These are phyloP conservation scores for Leccinum boreale DNA, from an alignment of 768 basidiomycete genomes.

Conservation along the genomic window DNA sequence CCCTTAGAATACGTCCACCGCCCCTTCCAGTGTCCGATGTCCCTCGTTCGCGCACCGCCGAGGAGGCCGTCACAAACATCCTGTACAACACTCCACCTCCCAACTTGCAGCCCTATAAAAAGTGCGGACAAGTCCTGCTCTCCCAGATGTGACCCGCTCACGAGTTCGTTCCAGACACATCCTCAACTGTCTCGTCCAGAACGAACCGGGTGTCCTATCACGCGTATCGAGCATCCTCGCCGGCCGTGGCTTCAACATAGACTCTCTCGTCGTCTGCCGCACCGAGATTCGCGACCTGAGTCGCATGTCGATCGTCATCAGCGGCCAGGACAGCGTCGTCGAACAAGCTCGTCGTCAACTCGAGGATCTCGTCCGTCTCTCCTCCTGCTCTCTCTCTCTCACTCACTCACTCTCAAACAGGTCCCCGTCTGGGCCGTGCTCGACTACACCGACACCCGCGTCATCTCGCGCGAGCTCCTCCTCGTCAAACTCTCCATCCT, in stretches of 20 bases:
- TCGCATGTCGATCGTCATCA: conserved; percentile 97
- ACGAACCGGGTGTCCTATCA: conserved; percentile 98
- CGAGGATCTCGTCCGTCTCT: conserved; percentile 81
- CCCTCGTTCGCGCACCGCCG: conserved; percentile 81
- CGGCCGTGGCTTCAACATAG: conserved; percentile 97
- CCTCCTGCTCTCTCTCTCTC: neutral
- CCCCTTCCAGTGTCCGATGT: conserved; percentile 83
- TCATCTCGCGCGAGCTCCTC: conserved; percentile 90
- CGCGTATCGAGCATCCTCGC: conserved; percentile 97
- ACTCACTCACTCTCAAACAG: conserved; percentile 36
- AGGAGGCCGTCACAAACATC: conserved; percentile 97
- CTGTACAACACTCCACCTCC: conserved; percentile 95
- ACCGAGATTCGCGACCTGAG: conserved; percentile 96
- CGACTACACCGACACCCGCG: conserved; percentile 91
- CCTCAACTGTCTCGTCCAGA: conserved; percentile 97
- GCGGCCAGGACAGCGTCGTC: conserved; percentile 95
- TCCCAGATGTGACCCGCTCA: neutral
- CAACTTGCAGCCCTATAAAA: conserved; percentile 88
- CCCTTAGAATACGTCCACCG: conserved; percentile 70
- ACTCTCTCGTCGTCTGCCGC: conserved; percentile 95
- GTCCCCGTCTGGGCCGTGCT: conserved; percentile 99
- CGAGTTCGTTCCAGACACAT: conserved; percentile 61
- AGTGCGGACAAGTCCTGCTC: conserved; percentile 39
- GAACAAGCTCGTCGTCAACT: conserved; percentile 96
- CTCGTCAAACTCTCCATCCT: conserved; percentile 97